Conservation (phyloP, 352 stramenopile species). For the Albugo laibachii region DNA sequence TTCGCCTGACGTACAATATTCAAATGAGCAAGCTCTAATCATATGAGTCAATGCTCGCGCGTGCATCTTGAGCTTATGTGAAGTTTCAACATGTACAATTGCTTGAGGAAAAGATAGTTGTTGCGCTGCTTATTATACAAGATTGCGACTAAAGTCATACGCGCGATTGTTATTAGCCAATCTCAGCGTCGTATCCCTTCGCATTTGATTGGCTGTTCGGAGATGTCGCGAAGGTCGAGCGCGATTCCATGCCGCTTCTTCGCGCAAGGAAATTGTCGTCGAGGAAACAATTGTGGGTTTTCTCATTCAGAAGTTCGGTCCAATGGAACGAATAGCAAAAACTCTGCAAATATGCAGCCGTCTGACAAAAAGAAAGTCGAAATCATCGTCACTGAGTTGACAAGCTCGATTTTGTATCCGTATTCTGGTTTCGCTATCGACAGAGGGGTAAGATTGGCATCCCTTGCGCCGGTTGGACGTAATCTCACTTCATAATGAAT, state of each 20-base stretch:
- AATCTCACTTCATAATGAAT: neutral
- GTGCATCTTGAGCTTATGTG: no score
- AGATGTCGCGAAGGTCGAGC: neutral
- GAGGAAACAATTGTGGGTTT: slow-evolving; percentile 42
- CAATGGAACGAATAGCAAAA: no score
- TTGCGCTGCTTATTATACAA: no score
- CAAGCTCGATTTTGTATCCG: slow-evolving; percentile 24
- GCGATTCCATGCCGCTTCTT: slow-evolving; percentile 40
- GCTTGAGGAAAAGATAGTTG: no score
- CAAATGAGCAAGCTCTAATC: neutral
- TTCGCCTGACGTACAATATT: neutral
- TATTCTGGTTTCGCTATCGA: slow-evolving; percentile 41
- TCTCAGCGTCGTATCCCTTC: no score
- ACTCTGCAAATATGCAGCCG: no score
- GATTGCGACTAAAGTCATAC: no score
- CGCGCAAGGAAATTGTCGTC: slow-evolving; percentile 46
- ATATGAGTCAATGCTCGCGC: no score
- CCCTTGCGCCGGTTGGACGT: slow-evolving; percentile 1
- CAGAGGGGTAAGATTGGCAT: slow-evolving; percentile 40
- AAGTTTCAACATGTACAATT: no score
- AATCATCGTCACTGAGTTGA: slow-evolving; percentile 36
- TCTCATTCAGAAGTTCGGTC: slow-evolving; percentile 13
- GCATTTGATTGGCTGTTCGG: no score
- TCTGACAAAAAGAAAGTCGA: slow-evolving; percentile 3
- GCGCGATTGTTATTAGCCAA: no score